Evolutionary conservation across 371 early-diverging fungal species (phyloP).

Genomic region (Rhizomucor pusillus): DNA sequence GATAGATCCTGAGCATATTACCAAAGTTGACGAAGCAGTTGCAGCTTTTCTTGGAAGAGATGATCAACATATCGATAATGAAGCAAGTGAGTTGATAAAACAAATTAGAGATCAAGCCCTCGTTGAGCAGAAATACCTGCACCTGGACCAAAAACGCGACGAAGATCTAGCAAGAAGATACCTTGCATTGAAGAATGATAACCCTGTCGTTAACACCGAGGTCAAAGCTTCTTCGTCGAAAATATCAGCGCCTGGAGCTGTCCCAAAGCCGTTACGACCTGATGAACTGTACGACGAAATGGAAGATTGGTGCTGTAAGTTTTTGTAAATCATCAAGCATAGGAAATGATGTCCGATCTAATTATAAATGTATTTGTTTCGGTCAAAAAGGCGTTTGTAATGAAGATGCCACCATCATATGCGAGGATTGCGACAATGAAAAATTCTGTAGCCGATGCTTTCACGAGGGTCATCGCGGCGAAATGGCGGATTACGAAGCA

Average conservation of each 20-base stretch:
- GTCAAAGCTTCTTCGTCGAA: constrained; percentile 3
- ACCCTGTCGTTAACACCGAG: constrained; percentile 1
- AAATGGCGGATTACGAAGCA: constrained; percentile 35
- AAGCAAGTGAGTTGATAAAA: constrained; percentile 31
- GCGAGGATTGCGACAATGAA: constrained; percentile 58
- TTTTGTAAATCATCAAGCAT: background rate
- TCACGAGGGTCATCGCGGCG: constrained; percentile 45
- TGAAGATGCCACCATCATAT: constrained; percentile 58
- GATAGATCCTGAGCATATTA: constrained; percentile 4
- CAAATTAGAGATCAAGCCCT: constrained; percentile 37
- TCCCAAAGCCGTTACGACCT: constrained; percentile 40
- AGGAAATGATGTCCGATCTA: too few relatives aligned
- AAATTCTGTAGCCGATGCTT: constrained; percentile 55
- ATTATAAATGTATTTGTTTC: too few relatives aligned
- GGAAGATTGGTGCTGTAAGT: constrained; percentile 66
- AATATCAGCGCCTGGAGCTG: constrained; percentile 30
- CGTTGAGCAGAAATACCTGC: constrained; percentile 43
- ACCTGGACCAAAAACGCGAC: constrained; percentile 27
- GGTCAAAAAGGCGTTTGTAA: constrained; percentile 55
- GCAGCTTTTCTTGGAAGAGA: constrained; percentile 20
- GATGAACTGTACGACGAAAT: constrained; percentile 48
- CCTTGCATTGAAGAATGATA: constrained; percentile 26
- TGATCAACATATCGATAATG: constrained; percentile 17
- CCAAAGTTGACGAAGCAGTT: constrained; percentile 14
- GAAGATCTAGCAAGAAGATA: constrained; percentile 38